These are phyloP conservation scores for Candida stauntonica DNA, from an alignment of 805 yeast species.

Conservation along the genomic window DNA sequence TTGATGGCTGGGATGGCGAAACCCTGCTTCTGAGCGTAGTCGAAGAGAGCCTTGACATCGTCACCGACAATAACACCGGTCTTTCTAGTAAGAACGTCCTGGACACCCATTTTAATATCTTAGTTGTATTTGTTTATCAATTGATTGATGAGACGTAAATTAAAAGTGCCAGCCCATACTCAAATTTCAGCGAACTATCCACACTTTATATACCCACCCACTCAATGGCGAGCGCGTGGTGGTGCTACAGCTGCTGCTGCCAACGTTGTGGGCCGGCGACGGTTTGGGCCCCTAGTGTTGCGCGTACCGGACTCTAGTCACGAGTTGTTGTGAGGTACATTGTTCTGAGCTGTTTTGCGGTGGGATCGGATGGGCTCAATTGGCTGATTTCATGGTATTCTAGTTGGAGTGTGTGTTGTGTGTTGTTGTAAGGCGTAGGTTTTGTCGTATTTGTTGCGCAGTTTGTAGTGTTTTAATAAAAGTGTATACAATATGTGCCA, in stretches of 20 bases:
- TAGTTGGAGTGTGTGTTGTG: no score
- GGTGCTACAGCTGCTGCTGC: not conserved
- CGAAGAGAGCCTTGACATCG: conserved; percentile 78
- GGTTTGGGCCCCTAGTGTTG: not conserved
- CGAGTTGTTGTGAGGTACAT: no score
- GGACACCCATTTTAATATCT: conserved; percentile 56
- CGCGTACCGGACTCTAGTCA: not conserved
- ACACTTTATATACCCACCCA: no score
- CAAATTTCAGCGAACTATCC: not conserved
- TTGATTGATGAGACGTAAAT: not conserved
- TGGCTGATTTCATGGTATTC: no score
- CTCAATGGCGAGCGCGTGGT: not conserved
- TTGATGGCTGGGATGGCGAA: conserved; percentile 98
- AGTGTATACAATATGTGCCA: no score
- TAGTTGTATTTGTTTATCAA: conserved; percentile 1
- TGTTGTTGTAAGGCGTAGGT: no score
- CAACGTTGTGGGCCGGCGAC: not conserved
- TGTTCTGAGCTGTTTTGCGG: no score
- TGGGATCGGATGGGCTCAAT: no score
- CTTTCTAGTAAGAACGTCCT: conserved; percentile 81
- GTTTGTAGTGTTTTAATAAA: no score
- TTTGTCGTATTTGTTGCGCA: no score
- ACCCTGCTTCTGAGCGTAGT: conserved; percentile 87
- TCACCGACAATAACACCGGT: conserved; percentile 99
- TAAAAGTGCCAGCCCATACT: no score